Conservation (phyloP, 2,329 filamentous ascomycete species). For the Hypoxylon sp. region DNA sequence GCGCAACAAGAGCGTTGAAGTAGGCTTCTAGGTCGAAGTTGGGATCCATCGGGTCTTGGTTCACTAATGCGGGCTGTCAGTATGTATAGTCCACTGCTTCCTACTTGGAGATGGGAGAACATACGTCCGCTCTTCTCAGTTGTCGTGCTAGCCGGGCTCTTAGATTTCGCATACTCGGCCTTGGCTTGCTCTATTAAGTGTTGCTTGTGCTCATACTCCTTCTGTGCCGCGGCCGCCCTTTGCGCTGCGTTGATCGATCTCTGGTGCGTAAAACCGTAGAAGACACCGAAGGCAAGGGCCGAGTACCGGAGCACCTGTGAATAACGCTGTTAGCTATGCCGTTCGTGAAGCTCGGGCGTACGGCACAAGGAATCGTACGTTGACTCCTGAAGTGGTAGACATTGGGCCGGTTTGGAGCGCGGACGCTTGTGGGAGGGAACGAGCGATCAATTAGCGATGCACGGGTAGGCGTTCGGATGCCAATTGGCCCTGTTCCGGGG, state of each 20-base stretch:
- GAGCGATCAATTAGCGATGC: slow-evolving; percentile 45
- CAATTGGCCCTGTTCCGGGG: slow-evolving; percentile 63
- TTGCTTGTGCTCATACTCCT: slow-evolving; percentile 92
- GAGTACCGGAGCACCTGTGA: slow-evolving; percentile 95
- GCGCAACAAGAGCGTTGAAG: slow-evolving; percentile 74
- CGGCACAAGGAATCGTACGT: slow-evolving; percentile 66
- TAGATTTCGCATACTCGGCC: slow-evolving; percentile 85
- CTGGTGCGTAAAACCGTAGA: slow-evolving; percentile 98
- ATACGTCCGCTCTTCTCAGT: slow-evolving; percentile 56
- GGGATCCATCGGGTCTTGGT: slow-evolving; percentile 84
- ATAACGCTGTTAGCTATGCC: slow-evolving; percentile 35
- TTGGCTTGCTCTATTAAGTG: slow-evolving; percentile 93
- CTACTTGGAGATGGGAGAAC: slow-evolving; percentile 46
- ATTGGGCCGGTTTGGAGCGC: slow-evolving; percentile 67
- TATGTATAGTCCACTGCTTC: slow-evolving; percentile 15
- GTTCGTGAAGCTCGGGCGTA: slow-evolving; percentile 32
- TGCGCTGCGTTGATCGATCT: slow-evolving; percentile 80
- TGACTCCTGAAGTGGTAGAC: slow-evolving; percentile 77
- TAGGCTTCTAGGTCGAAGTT: slow-evolving; percentile 95
- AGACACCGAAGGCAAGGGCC: slow-evolving; percentile 89
- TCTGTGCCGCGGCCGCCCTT: slow-evolving; percentile 78
- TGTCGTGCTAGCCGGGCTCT: slow-evolving; percentile 66
- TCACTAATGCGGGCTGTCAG: slow-evolving; percentile 64
- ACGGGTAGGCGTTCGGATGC: slow-evolving; percentile 59
- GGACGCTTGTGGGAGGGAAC: slow-evolving; percentile 55